These are phyloP conservation scores for Cotoneaster glaucophyllus DNA, from an alignment of 306 rosid genomes.

Conservation along the genomic window DNA sequence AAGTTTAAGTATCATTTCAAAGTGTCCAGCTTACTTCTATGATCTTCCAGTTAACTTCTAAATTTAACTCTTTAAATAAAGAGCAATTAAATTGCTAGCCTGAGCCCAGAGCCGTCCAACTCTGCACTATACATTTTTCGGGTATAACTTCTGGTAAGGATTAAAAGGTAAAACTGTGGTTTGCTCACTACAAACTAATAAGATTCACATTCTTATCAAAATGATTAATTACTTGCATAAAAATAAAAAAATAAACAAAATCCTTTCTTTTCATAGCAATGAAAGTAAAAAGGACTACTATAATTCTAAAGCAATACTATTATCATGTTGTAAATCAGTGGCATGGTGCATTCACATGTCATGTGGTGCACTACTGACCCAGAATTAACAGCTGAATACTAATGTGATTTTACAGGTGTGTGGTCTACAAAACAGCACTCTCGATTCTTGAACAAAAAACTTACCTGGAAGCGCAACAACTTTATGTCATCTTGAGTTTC, in stretches of 20 bases:
- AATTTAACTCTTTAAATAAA: neutral
- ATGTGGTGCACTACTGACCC: neutral
- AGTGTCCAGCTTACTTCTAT: neutral
- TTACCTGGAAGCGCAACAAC: slow-evolving; percentile 70
- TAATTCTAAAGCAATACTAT: neutral
- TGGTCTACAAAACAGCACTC: slow-evolving; percentile 10
- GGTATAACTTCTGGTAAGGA: neutral
- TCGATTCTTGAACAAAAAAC: slow-evolving; percentile 14
- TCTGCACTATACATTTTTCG: neutral
- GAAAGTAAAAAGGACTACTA: neutral
- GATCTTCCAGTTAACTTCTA: neutral
- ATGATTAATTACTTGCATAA: neutral
- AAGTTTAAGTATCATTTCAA: neutral
- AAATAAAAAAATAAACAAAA: neutral
- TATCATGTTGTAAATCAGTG: neutral
- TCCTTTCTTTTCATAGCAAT: neutral
- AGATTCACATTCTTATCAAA: neutral
- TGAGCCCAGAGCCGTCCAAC: neutral
- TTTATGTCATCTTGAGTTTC: slow-evolving; percentile 76
- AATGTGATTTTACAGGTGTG: slow-evolving; percentile 12
- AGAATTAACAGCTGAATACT: neutral
- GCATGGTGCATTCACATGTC: neutral
- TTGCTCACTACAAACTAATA: neutral
- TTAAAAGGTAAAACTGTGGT: neutral
- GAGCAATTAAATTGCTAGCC: neutral